phyloP scores from a whole-genome alignment of 495 filamentous ascomycete species.

The Aspergillus avenaceus region DNA sequence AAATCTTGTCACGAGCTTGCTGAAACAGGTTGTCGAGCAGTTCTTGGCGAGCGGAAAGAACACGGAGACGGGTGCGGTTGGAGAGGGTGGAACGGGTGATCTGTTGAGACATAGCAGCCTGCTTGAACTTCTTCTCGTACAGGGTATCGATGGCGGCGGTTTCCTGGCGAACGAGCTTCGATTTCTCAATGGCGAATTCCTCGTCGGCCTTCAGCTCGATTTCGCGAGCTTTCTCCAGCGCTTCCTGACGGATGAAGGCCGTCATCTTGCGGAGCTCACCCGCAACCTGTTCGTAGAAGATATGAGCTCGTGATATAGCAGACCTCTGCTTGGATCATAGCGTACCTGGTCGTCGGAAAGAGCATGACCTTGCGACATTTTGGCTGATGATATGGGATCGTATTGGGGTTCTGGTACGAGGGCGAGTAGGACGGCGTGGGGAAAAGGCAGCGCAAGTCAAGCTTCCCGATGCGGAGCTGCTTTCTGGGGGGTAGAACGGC shows the following conservation, averaged over 20 bases:
- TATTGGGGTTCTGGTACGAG: conserved; percentile 21
- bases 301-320: conserved; percentile 14
- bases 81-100: conserved; percentile 90
- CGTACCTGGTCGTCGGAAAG: conserved; percentile 95
- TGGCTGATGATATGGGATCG: conserved; percentile 33
- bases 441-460: conserved; percentile 2
- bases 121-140: conserved; percentile 98
- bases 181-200: conserved; percentile 97
- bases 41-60: conserved; percentile 82
- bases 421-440: conserved; percentile 11
- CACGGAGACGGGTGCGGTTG: conserved; percentile 89
- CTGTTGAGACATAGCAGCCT: conserved; percentile 93
- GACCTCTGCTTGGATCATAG: conserved; percentile 4
- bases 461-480: conserved; percentile 17
- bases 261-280: conserved; percentile 99
- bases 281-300: conserved; percentile 60
- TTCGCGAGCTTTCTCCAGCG: conserved; percentile 90
- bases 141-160: conserved; percentile 83
- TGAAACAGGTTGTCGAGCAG: conserved; percentile 92
- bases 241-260: conserved; percentile 99
- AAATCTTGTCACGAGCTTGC: conserved; percentile 63
- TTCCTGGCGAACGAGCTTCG: conserved; percentile 93
- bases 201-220: conserved; percentile 97
- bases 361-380: conserved; percentile 88
- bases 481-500: neutral